Conservation (phyloP, 257 asterid genomes). For the Penstemon barbatus region DNA sequence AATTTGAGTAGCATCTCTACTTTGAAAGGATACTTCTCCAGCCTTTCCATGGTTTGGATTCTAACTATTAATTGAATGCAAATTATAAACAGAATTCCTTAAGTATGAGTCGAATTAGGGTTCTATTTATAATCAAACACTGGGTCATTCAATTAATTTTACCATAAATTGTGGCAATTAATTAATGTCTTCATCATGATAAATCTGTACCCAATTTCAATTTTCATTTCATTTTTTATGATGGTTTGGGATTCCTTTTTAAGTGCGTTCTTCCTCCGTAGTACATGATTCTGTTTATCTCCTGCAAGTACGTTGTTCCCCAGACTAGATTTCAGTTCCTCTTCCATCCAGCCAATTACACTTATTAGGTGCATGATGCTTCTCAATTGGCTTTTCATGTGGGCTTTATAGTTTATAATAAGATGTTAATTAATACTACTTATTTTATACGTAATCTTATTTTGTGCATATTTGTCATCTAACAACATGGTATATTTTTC, state of each 20-base stretch:
- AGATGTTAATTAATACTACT: no score
- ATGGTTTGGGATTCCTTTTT: background rate
- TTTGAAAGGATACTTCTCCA: slow-evolving; percentile 26
- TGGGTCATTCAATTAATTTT: no score
- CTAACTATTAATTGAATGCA: no score
- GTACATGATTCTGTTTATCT: background rate
- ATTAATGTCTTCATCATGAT: no score
- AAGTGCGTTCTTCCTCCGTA: no score
- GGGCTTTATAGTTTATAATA: background rate
- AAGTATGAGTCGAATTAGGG: no score
- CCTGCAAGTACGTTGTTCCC: background rate
- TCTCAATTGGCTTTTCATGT: background rate
- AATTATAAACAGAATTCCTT: no score
- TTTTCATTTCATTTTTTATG: background rate
- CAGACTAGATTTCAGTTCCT: background rate
- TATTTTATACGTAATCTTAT: background rate
- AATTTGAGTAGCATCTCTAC: slow-evolving; percentile 13
- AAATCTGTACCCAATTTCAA: no score
- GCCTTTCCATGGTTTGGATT: slow-evolving; percentile 12
- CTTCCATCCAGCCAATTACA: background rate
- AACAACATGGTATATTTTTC: no score
- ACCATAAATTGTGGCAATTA: no score
- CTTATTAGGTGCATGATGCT: background rate
- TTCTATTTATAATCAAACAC: background rate
- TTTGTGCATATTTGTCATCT: background rate